phyloP scores from a whole-genome alignment of 768 basidiomycete species.

The Suillus sp. region DNA sequence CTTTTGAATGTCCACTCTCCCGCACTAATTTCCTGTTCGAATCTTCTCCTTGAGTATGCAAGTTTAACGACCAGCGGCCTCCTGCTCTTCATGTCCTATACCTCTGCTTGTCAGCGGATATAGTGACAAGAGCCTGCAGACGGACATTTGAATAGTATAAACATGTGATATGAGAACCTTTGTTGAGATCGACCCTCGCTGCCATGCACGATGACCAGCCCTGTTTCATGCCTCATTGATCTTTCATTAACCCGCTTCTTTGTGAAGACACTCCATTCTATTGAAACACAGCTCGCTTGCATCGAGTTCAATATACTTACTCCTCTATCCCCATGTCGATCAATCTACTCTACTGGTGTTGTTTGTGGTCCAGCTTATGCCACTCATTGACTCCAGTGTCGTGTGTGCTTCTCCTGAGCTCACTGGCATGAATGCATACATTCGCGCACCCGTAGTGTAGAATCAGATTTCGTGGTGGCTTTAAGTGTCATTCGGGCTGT shows the following conservation, averaged over 20 bases:
- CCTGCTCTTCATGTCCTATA: no score
- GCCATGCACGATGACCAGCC: background rate
- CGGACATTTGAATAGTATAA: no score
- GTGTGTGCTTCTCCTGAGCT: slow-evolving; percentile 40
- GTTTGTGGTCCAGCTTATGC: slow-evolving; percentile 62
- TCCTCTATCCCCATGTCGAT: slow-evolving; percentile 44
- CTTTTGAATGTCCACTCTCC: no score
- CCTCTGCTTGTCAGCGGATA: slow-evolving; percentile 26
- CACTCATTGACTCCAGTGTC: slow-evolving; percentile 52
- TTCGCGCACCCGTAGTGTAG: background rate
- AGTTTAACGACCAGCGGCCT: no score
- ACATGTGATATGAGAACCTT: background rate
- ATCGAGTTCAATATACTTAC: no score
- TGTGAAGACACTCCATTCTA: background rate
- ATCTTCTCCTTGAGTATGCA: no score
- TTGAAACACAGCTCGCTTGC: slow-evolving; percentile 59
- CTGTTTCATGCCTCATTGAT: no score
- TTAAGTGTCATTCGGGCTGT: slow-evolving; percentile 76
- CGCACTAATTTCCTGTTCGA: no score
- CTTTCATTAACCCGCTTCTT: background rate
- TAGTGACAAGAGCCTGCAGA: background rate
- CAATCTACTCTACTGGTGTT: slow-evolving; percentile 60
- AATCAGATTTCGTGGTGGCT: slow-evolving; percentile 79
- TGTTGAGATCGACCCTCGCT: background rate
- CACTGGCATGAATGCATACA: background rate